Evolutionary conservation across 2,329 filamentous ascomycete genomes (phyloP), one percentile per base, ranked within the genome.

Genomic region (Xylaria sp.): DNA sequence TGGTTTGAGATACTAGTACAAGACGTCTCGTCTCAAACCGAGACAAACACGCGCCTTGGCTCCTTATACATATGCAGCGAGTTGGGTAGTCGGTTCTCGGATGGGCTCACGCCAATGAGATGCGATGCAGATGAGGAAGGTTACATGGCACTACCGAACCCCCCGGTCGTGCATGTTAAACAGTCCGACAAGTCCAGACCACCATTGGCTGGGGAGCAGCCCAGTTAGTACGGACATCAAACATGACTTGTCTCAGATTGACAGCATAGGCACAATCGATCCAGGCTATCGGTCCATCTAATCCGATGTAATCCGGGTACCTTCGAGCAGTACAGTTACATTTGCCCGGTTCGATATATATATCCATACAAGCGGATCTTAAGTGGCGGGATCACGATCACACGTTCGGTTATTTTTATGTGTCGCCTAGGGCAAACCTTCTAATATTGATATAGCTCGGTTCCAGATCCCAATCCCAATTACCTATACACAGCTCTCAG

Each of bases 231-330:
- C 30, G 27, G 65, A 63, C 57, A 48, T 70, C 66, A 70, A 70
- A 70, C 68, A 61, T 30, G 59, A 19, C 66, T 30, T 59, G 69
- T 69, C 62, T 70, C 69, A 70, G 54, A 60, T 69, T 69, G 56
- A 61, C 19, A 24, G 54, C 51, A 51, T 50, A 1, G 63, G n/a
- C 42, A 21, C 47, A 48, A 12, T 21, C 47, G 6, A 17, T 48
- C 47, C 47, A 48, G 39, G 39, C 39, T 14, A 42, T 42, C 39
- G 39, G 39, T 14, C 39, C 39, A 42, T 42, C 39, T 17, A 42
- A 36, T 36, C 34, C 39, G 12, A 17, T 42, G 12, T 17, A 42
- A 42, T 42, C 39, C 39, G 14, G 39, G 39, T 42, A 14, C 4
- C 4, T 11, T 14, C 39, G 39, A 17, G 17, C 11, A 11, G 12